These are phyloP conservation scores for Brassica cretica DNA, from an alignment of 345 rosid genomes.

Conservation along the genomic window DNA sequence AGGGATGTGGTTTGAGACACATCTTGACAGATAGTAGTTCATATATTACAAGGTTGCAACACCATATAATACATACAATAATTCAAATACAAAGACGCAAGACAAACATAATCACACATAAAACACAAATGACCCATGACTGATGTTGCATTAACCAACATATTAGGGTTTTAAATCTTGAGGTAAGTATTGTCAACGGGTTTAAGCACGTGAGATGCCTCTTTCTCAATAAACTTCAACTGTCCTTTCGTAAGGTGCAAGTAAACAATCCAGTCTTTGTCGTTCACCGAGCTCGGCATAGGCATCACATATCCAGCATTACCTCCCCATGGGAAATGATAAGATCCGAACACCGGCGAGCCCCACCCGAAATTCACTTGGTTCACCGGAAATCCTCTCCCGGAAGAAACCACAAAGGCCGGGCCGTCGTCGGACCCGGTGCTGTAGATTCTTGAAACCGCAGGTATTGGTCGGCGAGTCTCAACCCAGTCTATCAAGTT, in stretches of 20 bases:
- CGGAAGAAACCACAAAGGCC: conserved; percentile 74
- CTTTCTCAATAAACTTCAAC: conserved; percentile 44
- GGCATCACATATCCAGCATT: conserved; percentile 57
- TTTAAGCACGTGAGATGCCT: conserved; percentile 45
- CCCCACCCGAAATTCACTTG: conserved; percentile 60
- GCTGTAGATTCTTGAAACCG: conserved; percentile 54
- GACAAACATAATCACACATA: background rate
- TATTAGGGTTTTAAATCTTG: conserved; percentile 11
- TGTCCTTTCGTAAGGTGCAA: conserved; percentile 45
- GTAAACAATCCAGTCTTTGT: conserved; percentile 57
- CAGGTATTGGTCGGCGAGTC: conserved; percentile 54
- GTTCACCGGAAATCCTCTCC: conserved; percentile 54
- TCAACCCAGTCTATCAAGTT: conserved; percentile 81
- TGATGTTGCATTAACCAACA: background rate
- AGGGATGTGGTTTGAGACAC: background rate
- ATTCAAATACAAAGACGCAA: conserved; percentile 21
- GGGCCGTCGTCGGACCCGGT: conserved; percentile 48
- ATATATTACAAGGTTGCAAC: conserved; percentile 8
- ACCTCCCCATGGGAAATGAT: conserved; percentile 60
- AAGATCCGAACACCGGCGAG: conserved; percentile 49
- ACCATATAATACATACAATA: background rate
- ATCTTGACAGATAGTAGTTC: background rate
- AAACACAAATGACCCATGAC: background rate
- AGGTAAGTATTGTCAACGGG: conserved; percentile 47
- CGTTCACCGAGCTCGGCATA: conserved; percentile 48